Base-by-base conservation (phyloP, 805 yeast species). In the Metschnikowia lochheadii region DNA sequence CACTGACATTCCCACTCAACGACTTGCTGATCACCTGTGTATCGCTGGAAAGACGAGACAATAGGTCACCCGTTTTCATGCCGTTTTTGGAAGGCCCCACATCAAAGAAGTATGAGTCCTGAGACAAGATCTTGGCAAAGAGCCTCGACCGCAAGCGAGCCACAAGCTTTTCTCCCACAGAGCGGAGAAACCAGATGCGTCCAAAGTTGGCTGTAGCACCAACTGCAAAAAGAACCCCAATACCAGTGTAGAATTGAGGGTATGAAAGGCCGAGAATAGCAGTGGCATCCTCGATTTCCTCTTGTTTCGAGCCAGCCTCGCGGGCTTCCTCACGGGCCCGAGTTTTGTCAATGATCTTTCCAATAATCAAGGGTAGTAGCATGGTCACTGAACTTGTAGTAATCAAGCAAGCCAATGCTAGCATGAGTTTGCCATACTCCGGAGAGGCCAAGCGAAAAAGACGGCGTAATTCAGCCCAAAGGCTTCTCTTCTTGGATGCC, bases 41-140 rank as follows among this genome's bases (percentile, higher is more conserved):
- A 65, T 92, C 98, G 39, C 88, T 85, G 4, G 94, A 86, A 44
- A 92, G 72, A 54, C 98, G 76, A 5, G 96, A 89, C 40, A 92
- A 89, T 60, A 92, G 74, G 64, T 92, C 98, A 38, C 98, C 98
- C 8, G 90, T 89, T 55, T 91, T 82, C 76, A 73, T 73, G 21
- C 77, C 77, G 3, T 49, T 50, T 35, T 63, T 61, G n/a, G 58
- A 58, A 7, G 78, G 77, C 52, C 94, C 90, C 32, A 83, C 82
- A 62, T 92, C 98, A 69, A 91, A 83, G 61, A 92, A 92, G 56
- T 87, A 86, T 3, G 96, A 84, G 65, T 91, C 97, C 63, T 91
- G 97, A 43, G 82, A 82, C 49, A 92, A 75, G 14, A 92, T 81
- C 44, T 85, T 87, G 61, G 81, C 81, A 66, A 89, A 81, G 35